These are phyloP conservation scores for Carnegiea gigantea DNA, from an alignment of 179 eudicot genomes.

Conservation along the genomic window DNA sequence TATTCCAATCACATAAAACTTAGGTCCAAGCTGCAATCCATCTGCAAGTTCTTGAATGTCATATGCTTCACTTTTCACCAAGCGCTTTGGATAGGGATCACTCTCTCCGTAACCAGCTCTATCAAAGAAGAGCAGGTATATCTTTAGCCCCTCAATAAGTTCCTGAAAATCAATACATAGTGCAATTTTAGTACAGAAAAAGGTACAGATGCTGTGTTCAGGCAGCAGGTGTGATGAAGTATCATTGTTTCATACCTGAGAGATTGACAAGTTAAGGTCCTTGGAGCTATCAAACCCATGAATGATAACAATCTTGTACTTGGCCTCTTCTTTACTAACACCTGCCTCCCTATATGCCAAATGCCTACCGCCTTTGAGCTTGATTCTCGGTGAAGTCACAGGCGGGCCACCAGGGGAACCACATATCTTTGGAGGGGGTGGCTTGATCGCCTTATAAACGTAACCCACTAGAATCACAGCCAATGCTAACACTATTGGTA, in stretches of 20 bases:
- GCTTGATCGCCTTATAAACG: conserved; percentile 33
- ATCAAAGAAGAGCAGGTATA: conserved; percentile 64
- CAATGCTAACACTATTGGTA: conserved; percentile 23
- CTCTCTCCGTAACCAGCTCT: conserved; percentile 92
- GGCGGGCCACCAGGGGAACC: conserved; percentile 46
- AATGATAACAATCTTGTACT: conserved; percentile 58
- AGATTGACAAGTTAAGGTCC: conserved; percentile 52
- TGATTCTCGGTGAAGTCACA: conserved; percentile 52
- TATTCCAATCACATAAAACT: conserved; percentile 66
- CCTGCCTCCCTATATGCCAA: conserved; percentile 81
- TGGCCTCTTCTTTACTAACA: conserved; percentile 64
- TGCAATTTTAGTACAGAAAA: conserved; percentile 8
- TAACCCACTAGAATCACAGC: conserved; percentile 20
- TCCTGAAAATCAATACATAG: conserved; percentile 42
- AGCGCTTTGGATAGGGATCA: conserved; percentile 72
- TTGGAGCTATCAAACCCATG: conserved; percentile 89
- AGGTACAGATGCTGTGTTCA: no score
- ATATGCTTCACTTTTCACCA: conserved; percentile 62
- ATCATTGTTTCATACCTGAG: conserved; percentile 47
- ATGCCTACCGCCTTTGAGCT: conserved; percentile 70
- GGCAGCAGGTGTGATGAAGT: conserved; percentile 4
- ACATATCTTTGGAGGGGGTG: conserved; percentile 40
- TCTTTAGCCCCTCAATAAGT: conserved; percentile 51
- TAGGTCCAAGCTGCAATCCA: conserved; percentile 64
- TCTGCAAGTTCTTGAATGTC: conserved; percentile 87